Base-by-base conservation (phyloP, 2,329 filamentous ascomycete species). In the Allantophomopsis cytisporea region DNA sequence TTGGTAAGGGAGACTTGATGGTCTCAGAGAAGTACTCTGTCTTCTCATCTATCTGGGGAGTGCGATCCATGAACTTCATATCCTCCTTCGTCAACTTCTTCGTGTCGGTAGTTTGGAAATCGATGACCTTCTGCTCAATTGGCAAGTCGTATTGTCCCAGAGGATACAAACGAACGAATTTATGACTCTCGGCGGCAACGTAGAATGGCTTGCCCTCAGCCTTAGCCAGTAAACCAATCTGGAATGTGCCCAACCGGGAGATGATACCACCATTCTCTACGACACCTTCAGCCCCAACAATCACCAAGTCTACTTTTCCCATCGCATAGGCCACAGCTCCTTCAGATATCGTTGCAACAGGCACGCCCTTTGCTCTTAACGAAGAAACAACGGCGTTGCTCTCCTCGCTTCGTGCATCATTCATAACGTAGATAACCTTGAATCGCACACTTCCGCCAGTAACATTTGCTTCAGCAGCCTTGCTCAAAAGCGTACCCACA, bases 181-280 rank as follows among this genome's bases (percentile, higher is more conserved):
- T 98, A 67, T 98, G 91, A 52, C 84, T 93, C 65, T 98, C 91
- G 1, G 83, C 83, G 5, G 91, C 87, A 14, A 94, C 87, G 54
- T 93, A 94, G 50, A 96, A 85, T 0, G 83, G 83, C 31, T 79
- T 75, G 35, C 66, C 66, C 20, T 61, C 58, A 12, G 72, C 72
- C 51, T 80, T 79, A 5, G 88, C 87, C 39, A 95, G 65, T 49
- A 86, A 66, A 2, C 85, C 88, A 50, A 96, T 80, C 63, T 94
- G 87, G 50, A 84, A 89, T 2, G 73, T 78, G 39, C 89, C 89
- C 62, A 96, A 73, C 37, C 88, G 70, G 17, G 83, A 89, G 49
- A 98, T 84, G 50, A 96, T 82, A 31, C 89, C 89, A 37, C 91
- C 91, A 55, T 94, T 94, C 54, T 94, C 85, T 15, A 93, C 85